These are phyloP conservation scores for Pythium dissimile DNA, from an alignment of 352 stramenopile species.

Conservation along the genomic window DNA sequence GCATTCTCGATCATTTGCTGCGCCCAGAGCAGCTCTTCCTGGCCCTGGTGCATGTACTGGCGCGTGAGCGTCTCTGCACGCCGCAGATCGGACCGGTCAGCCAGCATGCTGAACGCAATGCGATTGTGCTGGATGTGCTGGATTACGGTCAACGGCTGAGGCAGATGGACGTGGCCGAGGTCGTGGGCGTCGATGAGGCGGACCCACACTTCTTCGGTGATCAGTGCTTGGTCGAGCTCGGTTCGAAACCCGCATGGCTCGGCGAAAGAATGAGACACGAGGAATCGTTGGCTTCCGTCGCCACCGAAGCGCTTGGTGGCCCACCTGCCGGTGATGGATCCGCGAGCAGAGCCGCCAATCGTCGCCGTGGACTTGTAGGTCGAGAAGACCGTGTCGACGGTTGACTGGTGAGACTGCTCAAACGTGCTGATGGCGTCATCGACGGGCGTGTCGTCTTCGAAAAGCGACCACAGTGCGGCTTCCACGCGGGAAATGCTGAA, in stretches of 20 bases:
- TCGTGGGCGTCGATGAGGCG: not conserved
- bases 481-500: not conserved
- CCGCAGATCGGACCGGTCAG: not conserved
- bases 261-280: not conserved
- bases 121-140: not conserved
- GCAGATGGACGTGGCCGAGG: not conserved
- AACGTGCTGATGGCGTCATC: not conserved
- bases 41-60: not conserved
- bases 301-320: not conserved
- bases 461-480: conserved; percentile 1
- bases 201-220: not conserved
- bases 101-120: not conserved
- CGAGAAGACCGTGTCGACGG: not conserved
- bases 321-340: not conserved
- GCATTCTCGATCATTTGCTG: not conserved
- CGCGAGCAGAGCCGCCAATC: not conserved
- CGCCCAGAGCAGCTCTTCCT: not conserved
- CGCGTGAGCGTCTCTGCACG: not conserved
- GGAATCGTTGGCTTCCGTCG: not conserved
- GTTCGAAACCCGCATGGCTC: not conserved
- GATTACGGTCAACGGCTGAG: not conserved
- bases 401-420: not conserved
- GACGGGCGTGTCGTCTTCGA: not conserved
- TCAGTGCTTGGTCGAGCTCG: not conserved
- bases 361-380: not conserved